Base-by-base conservation (phyloP, 352 stramenopile genomes). In the Pythium grandisporangium region DNA sequence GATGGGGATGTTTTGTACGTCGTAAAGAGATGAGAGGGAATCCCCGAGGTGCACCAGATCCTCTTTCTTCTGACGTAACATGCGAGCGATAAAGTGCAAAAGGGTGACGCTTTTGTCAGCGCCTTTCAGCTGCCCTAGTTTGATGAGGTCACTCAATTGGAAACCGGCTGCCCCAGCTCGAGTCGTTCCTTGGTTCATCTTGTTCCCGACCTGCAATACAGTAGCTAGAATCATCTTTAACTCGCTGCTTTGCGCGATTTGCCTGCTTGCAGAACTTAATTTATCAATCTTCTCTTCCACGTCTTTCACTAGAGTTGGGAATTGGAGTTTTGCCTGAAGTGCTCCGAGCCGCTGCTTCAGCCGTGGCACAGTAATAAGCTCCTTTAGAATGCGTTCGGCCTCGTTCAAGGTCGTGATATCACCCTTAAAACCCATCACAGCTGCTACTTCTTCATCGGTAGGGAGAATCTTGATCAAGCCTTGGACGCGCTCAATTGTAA, bases 381-480 rank as follows among this genome's bases (percentile, higher is more conserved):
- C 73, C 48, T 89, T 92, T 12, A 92, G 48, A 14, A 89, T 70
- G 1, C 76, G 66, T 43, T 92, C 75, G 10, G 77, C 79, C 37
- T 84, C 79, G 23, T 87, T 86, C 3, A 92, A 56, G n/a, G 70
- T 70, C 27, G 65, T 46, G 1, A 58, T 51, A 21, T 86, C 74
- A 6, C 79, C 79, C 23, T 65, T 55, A 42, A 81, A 92, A 12
- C 64, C 64, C 14, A 53, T 59, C 43, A 92, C 81, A 16, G 73
- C 54, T 4, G 59, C 65, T 10, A 92, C 79, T 48, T 96, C 85
- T 50, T 95, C 84, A 7, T 87, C 72, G 1, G 84, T 95, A 3
- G 85, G 85, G n/a, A 91, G 53, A 34, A 95, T 89, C 48, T 86
- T 87, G 26, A 93, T 70, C 14, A 95, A 55, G 3, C 77, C 83